Percentiles rank a stretch among this genome's conserved stretches.
These are phyloP conservation scores for Salix koriyanagi DNA, from an alignment of 345 rosid genomes.

Conservation along the genomic window DNA sequence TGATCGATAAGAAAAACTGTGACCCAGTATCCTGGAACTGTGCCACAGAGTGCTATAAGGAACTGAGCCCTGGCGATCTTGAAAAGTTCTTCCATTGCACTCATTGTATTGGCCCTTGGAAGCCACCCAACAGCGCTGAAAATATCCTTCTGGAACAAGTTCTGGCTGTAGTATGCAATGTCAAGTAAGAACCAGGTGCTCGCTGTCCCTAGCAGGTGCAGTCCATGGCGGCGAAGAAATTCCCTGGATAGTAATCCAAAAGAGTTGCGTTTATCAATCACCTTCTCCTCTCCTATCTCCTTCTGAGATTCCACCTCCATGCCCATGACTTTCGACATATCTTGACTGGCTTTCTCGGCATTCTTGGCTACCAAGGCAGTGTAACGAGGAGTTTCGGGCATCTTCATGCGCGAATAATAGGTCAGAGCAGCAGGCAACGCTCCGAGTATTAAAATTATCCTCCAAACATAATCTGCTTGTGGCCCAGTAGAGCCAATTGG, in stretches of 20 bases:
- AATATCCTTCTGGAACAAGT: constrained; percentile 11
- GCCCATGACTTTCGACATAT: constrained; percentile 26
- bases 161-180: constrained; percentile 10
- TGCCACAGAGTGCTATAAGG: constrained; percentile 8
- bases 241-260: constrained; percentile 1
- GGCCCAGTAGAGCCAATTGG: constrained; percentile 29
- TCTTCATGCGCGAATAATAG: constrained; percentile 33
- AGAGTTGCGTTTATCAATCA: background rate
- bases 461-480: constrained; percentile 38
- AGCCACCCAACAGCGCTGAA: constrained; percentile 8
- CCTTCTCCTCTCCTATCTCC: background rate
- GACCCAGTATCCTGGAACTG: constrained; percentile 10
- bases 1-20: constrained; percentile 2
- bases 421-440: constrained; percentile 38
- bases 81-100: background rate
- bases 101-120: background rate
- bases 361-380: constrained; percentile 36
- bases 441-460: constrained; percentile 37
- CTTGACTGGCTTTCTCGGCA: constrained; percentile 30
- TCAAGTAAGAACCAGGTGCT: constrained; percentile 3
- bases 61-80: constrained; percentile 4
- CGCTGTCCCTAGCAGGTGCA: background rate
- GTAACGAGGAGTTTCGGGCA: constrained; percentile 42
- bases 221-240: constrained; percentile 8
- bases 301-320: constrained; percentile 28